A percentile compares a stretch with the other conserved stretches of the same genome.
These are phyloP conservation scores for Meredithiella fracta DNA, from an alignment of 2,329 filamentous ascomycete species.

Conservation along the genomic window DNA sequence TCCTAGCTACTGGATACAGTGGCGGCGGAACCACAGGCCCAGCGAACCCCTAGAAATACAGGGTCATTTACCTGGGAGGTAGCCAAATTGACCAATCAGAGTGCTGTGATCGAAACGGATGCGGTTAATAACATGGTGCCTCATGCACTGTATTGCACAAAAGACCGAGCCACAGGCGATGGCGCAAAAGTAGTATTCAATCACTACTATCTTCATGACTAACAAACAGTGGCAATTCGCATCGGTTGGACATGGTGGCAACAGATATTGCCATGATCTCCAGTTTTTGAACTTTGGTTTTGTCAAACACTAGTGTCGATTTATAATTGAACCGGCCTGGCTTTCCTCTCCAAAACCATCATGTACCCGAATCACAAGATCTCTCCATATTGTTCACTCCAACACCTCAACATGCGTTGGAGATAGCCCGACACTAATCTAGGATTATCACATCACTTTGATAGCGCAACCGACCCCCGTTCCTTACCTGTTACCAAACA, in stretches of 20 bases:
- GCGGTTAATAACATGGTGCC: neutral
- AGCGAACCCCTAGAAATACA: neutral
- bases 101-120: neutral
- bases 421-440: neutral
- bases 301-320: neutral
- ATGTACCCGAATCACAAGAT: neutral
- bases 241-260: too few relatives aligned
- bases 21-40: neutral
- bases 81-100: neutral
- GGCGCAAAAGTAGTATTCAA: neutral
- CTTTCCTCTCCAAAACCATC: neutral
- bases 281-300: too few relatives aligned
- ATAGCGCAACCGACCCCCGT: neutral
- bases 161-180: neutral
- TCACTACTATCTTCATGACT: neutral
- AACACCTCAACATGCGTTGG: neutral
- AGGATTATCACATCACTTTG: neutral
- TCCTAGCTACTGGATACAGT: neutral
- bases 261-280: too few relatives aligned
- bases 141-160: neutral
- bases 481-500: neutral
- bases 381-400: neutral
- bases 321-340: neutral
- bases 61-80: neutral
- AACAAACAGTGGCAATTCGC: too few relatives aligned